These are phyloP conservation scores for Spinellus fusiger DNA, from an alignment of 192 early-diverging fungal genomes.

Conservation along the genomic window DNA sequence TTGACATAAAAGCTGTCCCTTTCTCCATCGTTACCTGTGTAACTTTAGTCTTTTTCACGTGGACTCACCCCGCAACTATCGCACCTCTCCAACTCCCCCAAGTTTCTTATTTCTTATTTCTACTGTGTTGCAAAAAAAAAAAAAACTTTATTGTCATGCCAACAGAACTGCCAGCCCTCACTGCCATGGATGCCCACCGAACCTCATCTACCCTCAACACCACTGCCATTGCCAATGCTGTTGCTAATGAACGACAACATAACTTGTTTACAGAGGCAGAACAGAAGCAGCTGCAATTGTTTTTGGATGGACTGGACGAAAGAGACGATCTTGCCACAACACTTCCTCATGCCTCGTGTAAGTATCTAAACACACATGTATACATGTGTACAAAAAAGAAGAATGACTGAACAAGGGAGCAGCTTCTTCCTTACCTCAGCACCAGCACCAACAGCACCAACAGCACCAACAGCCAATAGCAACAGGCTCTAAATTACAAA, in stretches of 20 bases:
- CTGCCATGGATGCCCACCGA: neutral
- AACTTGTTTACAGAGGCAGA: slow-evolving; percentile 7
- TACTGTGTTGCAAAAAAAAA: neutral
- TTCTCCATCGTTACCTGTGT: neutral
- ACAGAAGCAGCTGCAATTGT: slow-evolving; percentile 6
- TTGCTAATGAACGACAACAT: neutral
- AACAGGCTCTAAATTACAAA: neutral
- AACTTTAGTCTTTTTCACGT: neutral
- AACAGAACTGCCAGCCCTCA: neutral
- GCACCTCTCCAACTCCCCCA: no score
- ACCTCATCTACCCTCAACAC: neutral
- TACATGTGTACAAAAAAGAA: no score
- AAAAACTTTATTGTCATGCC: neutral
- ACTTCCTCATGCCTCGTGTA: no score
- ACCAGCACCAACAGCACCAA: no score
- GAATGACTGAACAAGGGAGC: no score
- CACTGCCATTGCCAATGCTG: no score
- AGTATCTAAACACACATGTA: no score
- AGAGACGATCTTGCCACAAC: neutral
- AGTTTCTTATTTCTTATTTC: neutral
- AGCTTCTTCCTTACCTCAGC: no score
- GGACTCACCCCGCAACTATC: neutral
- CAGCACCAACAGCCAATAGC: no score
- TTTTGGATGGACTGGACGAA: slow-evolving; percentile 8
- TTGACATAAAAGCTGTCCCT: no score